phyloP scores from a whole-genome alignment of 306 rosid species.

The Gastrolobium bilobum region DNA sequence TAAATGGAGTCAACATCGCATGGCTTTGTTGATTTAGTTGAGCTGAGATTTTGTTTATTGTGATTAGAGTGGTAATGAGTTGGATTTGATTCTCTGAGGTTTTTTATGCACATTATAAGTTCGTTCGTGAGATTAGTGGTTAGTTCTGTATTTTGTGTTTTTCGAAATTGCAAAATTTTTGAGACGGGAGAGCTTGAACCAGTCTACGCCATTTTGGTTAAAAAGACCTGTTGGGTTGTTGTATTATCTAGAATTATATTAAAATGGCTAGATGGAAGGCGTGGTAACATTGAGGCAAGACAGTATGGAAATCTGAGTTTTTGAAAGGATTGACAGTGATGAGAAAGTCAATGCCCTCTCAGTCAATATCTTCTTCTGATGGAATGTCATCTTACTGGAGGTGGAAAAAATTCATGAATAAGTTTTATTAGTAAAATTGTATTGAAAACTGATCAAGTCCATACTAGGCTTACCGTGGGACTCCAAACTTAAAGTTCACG shows the following conservation, averaged over 20 bases:
- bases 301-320: not conserved
- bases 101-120: not conserved
- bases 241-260: not conserved
- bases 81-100: conserved; percentile 2
- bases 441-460: not conserved
- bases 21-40: not conserved
- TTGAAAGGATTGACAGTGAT: conserved; percentile 4
- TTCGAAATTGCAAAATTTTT: not conserved
- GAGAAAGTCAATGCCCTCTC: conserved; percentile 11
- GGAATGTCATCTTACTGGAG: not conserved
- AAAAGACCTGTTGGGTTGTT: not conserved
- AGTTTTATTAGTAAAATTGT: not conserved
- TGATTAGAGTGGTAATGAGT: conserved; percentile 3
- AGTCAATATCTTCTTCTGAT: not conserved
- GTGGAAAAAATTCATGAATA: not conserved
- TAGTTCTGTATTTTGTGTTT: conserved; percentile 25
- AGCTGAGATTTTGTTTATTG: not conserved
- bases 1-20: not conserved
- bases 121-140: conserved; percentile 5
- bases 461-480: not conserved
- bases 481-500: not conserved
- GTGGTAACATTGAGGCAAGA: not conserved
- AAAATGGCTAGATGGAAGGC: not conserved
- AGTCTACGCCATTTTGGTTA: conserved; percentile 2
- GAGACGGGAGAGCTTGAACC: conserved; percentile 22